Base-by-base conservation (phyloP, 257 asterid species). In the Scutellaria baicalensis region DNA sequence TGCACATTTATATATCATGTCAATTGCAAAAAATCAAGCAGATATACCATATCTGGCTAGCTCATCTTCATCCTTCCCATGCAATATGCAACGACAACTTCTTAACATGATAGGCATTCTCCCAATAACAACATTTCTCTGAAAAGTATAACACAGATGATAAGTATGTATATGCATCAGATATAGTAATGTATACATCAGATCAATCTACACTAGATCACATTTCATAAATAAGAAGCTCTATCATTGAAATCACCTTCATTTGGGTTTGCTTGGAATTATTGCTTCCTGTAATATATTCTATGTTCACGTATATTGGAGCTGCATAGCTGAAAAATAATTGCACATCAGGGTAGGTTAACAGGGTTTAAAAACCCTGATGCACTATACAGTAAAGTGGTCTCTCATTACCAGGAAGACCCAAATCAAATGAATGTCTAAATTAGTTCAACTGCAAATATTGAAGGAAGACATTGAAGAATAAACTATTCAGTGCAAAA, bases 91-190 rank as follows among this genome's bases (percentile, higher is more conserved):
- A 39, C 78, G 72, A 54, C 81, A 50, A 61, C 99, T 91, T 78
- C 89, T 87, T 73, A 94, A 81, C 99, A 94, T 94, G 78, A 94
- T 84, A 14, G 99, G 97, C 99, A 94, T 78, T 72, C 91, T 81
- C 68, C 96, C 97, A 64, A 94, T 94, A 27, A 59, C 0, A 68
- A 87, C 77, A 67, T 80, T 55, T 16, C 31, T 80, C 96, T 94
- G 80, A 31, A 74, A 64, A 59, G 8, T n/a, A 21, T 12, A 75
- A 74, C 61, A 47, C 68, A 9, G 20, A 70, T 27, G 38, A 64
- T 69, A 47, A 71, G 63, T 61, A 35, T 2, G 35, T 3, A 50
- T 9, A 56, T 9, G 33, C 44, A 57, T 40, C 31, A 33, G 48
- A 17, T 8, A 39, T 20, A 47, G 14, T 54, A 39, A 62, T 67